Conservation (phyloP, 2,329 filamentous ascomycete genomes). For the Ophiostoma tasmaniense region DNA sequence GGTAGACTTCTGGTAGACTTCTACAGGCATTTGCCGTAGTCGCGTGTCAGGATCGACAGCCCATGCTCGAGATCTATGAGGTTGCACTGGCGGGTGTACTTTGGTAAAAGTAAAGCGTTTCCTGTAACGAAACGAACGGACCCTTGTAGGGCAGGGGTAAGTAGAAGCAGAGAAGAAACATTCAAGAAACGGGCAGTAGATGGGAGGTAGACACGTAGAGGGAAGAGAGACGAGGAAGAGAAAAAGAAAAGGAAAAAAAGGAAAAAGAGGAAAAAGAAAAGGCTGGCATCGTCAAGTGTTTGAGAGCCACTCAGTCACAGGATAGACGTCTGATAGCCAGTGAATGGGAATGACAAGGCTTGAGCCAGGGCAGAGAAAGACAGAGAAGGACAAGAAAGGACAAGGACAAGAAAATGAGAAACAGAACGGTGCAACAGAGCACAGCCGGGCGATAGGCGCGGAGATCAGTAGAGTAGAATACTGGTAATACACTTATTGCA, state of each 20-base stretch:
- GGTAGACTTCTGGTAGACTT: not conserved
- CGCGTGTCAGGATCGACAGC: conserved; percentile 15
- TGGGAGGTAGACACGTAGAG: too few relatives aligned
- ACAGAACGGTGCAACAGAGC: not conserved
- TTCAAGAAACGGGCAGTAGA: not conserved
- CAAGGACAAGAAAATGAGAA: not conserved
- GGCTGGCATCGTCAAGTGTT: not conserved
- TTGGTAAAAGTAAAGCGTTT: not conserved
- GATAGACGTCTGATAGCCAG: not conserved
- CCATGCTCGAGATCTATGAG: conserved; percentile 5
- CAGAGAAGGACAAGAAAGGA: not conserved
- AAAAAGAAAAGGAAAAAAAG: not conserved
- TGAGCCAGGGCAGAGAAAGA: too few relatives aligned
- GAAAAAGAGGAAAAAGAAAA: too few relatives aligned
- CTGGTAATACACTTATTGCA: not conserved
- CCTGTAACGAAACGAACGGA: not conserved
- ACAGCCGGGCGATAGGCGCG: not conserved
- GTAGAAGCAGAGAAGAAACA: not conserved
- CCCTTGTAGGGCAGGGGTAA: not conserved
- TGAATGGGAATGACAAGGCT: not conserved
- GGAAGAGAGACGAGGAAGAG: not conserved
- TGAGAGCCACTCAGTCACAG: not conserved
- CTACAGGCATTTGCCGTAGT: conserved; percentile 10
- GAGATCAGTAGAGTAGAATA: not conserved
- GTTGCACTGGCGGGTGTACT: conserved; percentile 2